A percentile compares a stretch with the other conserved stretches of the same genome.
Evolutionary conservation across 331 rosid genomes (phyloP).

Genomic region (Pyrus hybrid): DNA sequence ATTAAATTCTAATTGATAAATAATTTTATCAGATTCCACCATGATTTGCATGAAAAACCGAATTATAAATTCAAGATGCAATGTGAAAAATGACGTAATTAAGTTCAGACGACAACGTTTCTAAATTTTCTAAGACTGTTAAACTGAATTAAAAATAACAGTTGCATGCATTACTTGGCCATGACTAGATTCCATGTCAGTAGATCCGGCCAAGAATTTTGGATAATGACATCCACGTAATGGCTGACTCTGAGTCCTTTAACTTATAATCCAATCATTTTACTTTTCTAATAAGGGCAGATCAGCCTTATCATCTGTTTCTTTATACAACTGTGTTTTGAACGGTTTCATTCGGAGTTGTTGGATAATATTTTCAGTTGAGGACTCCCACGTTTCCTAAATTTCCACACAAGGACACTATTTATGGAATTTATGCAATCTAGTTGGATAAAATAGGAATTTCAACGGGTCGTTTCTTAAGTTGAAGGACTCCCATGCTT

Average conservation of each 20-base stretch:
- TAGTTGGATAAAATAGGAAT: conserved; percentile 1
- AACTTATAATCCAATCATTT: not conserved
- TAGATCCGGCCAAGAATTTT: not conserved
- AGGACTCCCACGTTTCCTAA: conserved; percentile 38
- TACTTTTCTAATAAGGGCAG: not conserved
- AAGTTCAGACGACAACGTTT: not conserved
- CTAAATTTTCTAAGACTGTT: not conserved
- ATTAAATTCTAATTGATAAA: no score
- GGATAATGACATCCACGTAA: conserved; percentile 24
- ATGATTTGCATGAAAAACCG: not conserved
- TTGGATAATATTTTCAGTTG: conserved; percentile 29
- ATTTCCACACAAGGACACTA: conserved; percentile 31
- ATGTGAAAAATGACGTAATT: no score
- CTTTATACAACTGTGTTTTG: not conserved
- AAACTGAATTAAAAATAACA: not conserved
- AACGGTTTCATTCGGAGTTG: conserved; percentile 4
- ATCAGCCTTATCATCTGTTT: no score
- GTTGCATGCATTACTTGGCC: conserved; percentile 1
- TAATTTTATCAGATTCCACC: no score
- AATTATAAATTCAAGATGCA: not conserved
- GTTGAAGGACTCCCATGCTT: conserved; percentile 41
- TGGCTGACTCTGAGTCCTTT: conserved; percentile 22
- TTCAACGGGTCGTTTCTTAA: conserved; percentile 11
- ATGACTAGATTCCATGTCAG: conserved; percentile 47
- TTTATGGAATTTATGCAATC: not conserved